Conservation (phyloP, 2,329 filamentous ascomycete genomes). For the Hypomyces rosellus region DNA sequence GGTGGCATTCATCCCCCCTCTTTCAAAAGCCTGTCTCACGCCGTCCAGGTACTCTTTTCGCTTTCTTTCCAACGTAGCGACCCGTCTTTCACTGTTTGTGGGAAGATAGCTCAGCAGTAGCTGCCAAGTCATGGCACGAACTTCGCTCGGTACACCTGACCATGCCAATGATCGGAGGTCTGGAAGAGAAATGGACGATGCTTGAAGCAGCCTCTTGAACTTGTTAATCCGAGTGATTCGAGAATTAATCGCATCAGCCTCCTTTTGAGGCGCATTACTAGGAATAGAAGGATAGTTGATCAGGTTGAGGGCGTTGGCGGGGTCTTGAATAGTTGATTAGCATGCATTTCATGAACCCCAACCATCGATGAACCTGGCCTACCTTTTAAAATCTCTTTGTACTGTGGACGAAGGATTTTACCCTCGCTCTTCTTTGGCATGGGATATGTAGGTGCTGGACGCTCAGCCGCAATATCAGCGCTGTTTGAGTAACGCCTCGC, state of each 20-base stretch:
- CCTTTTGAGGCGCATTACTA: slow-evolving; percentile 69
- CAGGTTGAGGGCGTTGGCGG: slow-evolving; percentile 89
- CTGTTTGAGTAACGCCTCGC: slow-evolving; percentile 70
- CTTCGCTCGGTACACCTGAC: slow-evolving; percentile 91
- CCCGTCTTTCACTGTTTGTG: slow-evolving; percentile 89
- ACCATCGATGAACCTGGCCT: slow-evolving; percentile 7
- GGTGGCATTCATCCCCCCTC: slow-evolving; percentile 45
- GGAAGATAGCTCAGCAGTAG: slow-evolving; percentile 90
- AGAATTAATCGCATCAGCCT: slow-evolving; percentile 78
- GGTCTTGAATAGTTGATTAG: slow-evolving; percentile 42
- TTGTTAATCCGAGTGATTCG: slow-evolving; percentile 95
- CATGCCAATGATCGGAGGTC: slow-evolving; percentile 83
- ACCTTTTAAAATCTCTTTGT: slow-evolving; percentile 88
- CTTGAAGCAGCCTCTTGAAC: slow-evolving; percentile 92
- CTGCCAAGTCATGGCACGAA: slow-evolving; percentile 99
- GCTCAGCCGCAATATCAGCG: slow-evolving; percentile 88
- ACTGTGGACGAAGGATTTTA: slow-evolving; percentile 93
- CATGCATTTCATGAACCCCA: background rate
- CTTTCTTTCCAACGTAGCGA: slow-evolving; percentile 86
- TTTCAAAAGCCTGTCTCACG: slow-evolving; percentile 65
- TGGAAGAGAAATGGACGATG: slow-evolving; percentile 77
- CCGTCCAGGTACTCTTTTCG: slow-evolving; percentile 95
- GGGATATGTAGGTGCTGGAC: slow-evolving; percentile 76
- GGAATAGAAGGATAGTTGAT: slow-evolving; percentile 80
- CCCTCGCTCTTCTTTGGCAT: slow-evolving; percentile 84